phyloP scores from a whole-genome alignment of 768 basidiomycete genomes.

The Mycena olivaceomarginata region DNA sequence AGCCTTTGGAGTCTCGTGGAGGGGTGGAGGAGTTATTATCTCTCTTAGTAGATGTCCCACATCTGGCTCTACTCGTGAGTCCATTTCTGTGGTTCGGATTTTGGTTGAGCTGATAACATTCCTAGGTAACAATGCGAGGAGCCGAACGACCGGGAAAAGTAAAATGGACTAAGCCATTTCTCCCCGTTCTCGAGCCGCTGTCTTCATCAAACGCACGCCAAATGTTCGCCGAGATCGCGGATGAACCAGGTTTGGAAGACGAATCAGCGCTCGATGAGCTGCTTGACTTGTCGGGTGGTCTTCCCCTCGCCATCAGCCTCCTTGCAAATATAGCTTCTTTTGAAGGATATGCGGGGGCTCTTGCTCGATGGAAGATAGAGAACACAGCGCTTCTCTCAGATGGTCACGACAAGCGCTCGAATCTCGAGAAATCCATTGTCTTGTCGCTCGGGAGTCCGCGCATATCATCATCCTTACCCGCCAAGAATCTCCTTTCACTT shows the following conservation, averaged over 20 bases:
- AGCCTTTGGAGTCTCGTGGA: conserved; percentile 10
- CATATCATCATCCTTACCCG: conserved; percentile 8
- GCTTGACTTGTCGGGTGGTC: conserved; percentile 6
- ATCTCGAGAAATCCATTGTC: conserved; percentile 13
- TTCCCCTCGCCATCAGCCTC: conserved; percentile 13
- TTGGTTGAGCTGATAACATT: conserved; percentile 9
- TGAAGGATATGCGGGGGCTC: conserved; percentile 9
- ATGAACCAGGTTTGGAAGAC: conserved; percentile 5
- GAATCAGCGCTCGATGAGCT: conserved; percentile 16
- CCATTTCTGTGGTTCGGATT: not conserved
- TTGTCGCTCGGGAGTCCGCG: conserved; percentile 19
- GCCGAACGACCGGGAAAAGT: not conserved
- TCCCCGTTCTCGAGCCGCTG: conserved; percentile 9
- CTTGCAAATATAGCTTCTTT: conserved; percentile 11
- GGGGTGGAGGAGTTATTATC: conserved; percentile 9
- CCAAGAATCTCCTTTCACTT: conserved; percentile 10
- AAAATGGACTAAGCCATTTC: conserved; percentile 15
- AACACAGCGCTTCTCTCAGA: conserved; percentile 20
- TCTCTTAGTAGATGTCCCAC: conserved; percentile 10
- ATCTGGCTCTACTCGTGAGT: conserved; percentile 11
- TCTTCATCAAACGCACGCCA: conserved; percentile 1
- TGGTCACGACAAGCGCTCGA: conserved; percentile 17
- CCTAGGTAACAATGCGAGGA: not conserved
- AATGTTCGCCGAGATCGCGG: conserved; percentile 9
- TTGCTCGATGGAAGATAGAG: conserved; percentile 6